Percentiles rank a stretch among this genome's conserved stretches.
Evolutionary conservation across 2,329 filamentous ascomycete genomes (phyloP).

Genomic region (Sclerotinia spermophila): DNA sequence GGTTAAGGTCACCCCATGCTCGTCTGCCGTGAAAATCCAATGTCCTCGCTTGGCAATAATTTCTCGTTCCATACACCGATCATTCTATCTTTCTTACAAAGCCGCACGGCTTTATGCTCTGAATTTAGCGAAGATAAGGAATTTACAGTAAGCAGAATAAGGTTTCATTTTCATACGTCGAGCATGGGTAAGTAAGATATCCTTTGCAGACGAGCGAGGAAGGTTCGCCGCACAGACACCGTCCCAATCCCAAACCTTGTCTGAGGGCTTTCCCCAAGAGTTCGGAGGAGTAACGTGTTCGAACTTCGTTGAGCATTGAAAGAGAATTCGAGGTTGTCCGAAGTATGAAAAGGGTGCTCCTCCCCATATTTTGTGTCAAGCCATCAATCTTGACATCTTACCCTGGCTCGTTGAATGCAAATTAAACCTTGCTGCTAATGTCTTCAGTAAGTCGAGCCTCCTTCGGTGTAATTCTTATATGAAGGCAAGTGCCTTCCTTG

Average conservation of each 20-base stretch:
- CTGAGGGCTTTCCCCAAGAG: neutral
- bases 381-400: neutral
- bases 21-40: neutral
- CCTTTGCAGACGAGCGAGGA: too few species aligned
- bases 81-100: neutral
- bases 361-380: neutral
- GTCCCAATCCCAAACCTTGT: neutral
- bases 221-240: neutral
- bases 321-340: neutral
- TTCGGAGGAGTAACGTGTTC: neutral
- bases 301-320: neutral
- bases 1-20: neutral
- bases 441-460: constrained; percentile 7
- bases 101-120: neutral
- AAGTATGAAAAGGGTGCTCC: neutral
- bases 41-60: neutral
- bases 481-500: neutral
- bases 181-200: neutral
- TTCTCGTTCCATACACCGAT: neutral
- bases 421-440: neutral
- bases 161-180: neutral
- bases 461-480: neutral
- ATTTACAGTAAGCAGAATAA: neutral
- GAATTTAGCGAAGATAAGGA: neutral
- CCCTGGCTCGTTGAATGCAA: neutral